Evolutionary conservation across 371 early-diverging fungal genomes (phyloP).

Genomic region (Apophysomyces ossiformis): DNA sequence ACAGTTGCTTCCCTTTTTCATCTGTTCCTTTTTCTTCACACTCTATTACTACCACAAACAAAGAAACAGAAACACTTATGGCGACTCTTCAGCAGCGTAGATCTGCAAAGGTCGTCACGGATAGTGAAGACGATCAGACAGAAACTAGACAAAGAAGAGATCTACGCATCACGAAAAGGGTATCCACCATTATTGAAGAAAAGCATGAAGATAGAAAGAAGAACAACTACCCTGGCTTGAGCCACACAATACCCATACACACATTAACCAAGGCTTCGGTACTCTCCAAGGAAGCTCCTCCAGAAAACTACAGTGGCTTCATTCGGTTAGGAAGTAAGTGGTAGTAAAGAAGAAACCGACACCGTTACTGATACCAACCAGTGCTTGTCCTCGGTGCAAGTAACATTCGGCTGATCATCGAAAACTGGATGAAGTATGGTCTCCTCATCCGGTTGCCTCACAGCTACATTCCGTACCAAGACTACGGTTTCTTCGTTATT

Average conservation of each 20-base stretch:
- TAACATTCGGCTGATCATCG: slow-evolving; percentile 83
- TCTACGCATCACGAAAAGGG: slow-evolving; percentile 41
- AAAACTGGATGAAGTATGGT: slow-evolving; percentile 90
- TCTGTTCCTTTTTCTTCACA: background rate
- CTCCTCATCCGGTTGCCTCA: slow-evolving; percentile 74
- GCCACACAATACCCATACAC: slow-evolving; percentile 72
- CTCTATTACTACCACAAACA: background rate
- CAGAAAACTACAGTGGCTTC: slow-evolving; percentile 77
- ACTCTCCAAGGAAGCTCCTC: slow-evolving; percentile 76
- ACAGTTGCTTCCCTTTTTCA: background rate
- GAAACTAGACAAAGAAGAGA: slow-evolving; percentile 44
- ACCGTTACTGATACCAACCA: slow-evolving; percentile 21
- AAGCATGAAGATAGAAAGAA: slow-evolving; percentile 40
- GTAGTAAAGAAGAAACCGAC: background rate
- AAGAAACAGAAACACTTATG: background rate
- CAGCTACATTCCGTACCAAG: slow-evolving; percentile 54
- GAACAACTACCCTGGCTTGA: slow-evolving; percentile 32
- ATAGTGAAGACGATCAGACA: slow-evolving; percentile 55
- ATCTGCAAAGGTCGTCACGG: slow-evolving; percentile 50
- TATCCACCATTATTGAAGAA: slow-evolving; percentile 33
- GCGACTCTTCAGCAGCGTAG: slow-evolving; percentile 13
- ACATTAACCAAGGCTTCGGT: slow-evolving; percentile 64
- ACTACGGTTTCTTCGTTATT: slow-evolving; percentile 57
- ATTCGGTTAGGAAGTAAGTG: slow-evolving; percentile 68
- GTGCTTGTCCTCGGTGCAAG: slow-evolving; percentile 85